These are phyloP conservation scores for Coemansia reversa DNA, from an alignment of 192 early-diverging fungal species.

Conservation along the genomic window DNA sequence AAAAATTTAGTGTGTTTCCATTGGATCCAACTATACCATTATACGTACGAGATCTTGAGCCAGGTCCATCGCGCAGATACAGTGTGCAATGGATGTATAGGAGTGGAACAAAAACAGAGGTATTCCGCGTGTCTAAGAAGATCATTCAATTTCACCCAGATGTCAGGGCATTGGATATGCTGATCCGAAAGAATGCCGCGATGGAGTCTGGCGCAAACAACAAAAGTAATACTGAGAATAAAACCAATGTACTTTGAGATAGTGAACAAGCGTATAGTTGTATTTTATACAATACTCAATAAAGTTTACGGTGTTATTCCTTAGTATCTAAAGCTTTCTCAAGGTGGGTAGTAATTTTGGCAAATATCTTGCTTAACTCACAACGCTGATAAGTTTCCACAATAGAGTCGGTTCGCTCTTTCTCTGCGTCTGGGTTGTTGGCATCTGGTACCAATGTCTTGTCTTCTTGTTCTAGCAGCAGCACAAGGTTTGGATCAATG, in stretches of 20 bases:
- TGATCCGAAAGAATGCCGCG: slow-evolving; percentile 31
- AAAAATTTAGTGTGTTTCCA: slow-evolving; percentile 26
- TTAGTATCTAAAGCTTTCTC: slow-evolving; percentile 7
- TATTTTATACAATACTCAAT: not conserved
- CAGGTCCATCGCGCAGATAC: slow-evolving; percentile 27
- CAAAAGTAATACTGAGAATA: slow-evolving; percentile 7
- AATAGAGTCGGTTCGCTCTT: slow-evolving; percentile 32
- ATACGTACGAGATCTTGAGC: slow-evolving; percentile 35
- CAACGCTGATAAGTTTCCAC: slow-evolving; percentile 55
- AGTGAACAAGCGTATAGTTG: not conserved
- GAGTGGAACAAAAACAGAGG: not conserved
- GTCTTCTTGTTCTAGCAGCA: slow-evolving; percentile 62
- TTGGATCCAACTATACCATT: slow-evolving; percentile 26
- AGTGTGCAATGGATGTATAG: slow-evolving; percentile 38
- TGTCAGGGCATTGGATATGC: slow-evolving; percentile 27
- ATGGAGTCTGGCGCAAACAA: slow-evolving; percentile 1
- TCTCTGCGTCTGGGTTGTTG: slow-evolving; percentile 30
- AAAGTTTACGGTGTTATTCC: not conserved
- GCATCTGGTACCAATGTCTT: slow-evolving; percentile 50
- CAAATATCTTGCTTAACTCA: slow-evolving; percentile 49
- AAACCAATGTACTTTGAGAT: not conserved
- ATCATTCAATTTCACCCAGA: slow-evolving; percentile 46
- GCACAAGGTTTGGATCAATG: slow-evolving; percentile 80
- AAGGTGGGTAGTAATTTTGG: slow-evolving; percentile 20
- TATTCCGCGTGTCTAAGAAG: slow-evolving; percentile 39